phyloP scores from a whole-genome alignment of 2,329 filamentous ascomycete genomes.

The Immersiporthe knoxdaviesiana region DNA sequence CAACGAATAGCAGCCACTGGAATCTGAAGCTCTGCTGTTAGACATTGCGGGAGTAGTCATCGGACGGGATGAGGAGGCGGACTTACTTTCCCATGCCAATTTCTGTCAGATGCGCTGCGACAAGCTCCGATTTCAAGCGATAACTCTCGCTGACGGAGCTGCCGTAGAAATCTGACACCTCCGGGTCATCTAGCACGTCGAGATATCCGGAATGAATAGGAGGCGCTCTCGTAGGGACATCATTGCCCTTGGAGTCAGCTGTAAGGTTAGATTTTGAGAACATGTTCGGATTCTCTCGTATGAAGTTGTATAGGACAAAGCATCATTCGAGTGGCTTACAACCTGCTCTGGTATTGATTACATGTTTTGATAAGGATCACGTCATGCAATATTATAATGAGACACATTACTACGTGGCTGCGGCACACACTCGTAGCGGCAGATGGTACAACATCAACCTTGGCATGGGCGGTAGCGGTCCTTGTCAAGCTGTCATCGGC shows the following conservation, averaged over 20 bases:
- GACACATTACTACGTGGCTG: neutral
- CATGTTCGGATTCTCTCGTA: constrained; percentile 12
- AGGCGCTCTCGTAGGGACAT: constrained; percentile 1
- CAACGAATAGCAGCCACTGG: constrained; percentile 49
- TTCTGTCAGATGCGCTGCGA: constrained; percentile 36
- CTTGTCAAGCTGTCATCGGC: neutral
- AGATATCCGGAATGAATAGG: constrained; percentile 21
- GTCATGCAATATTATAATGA: neutral
- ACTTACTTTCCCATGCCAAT: constrained; percentile 43
- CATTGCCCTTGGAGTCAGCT: constrained; percentile 12
- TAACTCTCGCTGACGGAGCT: constrained; percentile 37
- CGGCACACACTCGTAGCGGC: constrained; percentile 2
- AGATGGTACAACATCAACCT: neutral
- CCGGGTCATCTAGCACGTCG: constrained; percentile 35
- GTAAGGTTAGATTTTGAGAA: constrained; percentile 8
- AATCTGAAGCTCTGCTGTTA: constrained; percentile 30
- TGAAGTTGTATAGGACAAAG: neutral
- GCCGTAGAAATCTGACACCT: constrained; percentile 44
- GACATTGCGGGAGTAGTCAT: neutral
- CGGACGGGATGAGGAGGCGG: neutral
- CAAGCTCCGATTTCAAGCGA: constrained; percentile 40
- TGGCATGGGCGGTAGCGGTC: neutral
- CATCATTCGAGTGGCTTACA: neutral
- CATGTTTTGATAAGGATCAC: neutral
- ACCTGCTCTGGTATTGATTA: neutral